phyloP scores from a whole-genome alignment of 371 early-diverging fungal genomes.

The Actinomortierella ambigua region DNA sequence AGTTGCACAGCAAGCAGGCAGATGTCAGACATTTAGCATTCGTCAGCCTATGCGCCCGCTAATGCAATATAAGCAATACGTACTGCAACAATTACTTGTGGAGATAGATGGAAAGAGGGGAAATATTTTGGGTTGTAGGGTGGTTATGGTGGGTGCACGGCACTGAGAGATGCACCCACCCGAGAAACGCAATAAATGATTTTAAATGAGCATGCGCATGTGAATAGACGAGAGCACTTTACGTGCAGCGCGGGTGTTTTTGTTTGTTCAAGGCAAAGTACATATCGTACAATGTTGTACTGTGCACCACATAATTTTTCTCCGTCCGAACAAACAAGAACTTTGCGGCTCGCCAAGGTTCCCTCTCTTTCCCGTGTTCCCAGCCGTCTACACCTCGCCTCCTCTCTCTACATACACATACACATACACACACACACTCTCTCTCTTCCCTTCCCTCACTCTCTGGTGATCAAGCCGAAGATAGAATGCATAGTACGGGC shows the following conservation, averaged over 20 bases:
- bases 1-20: too few species aligned
- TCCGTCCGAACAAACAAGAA: background rate
- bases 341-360: conserved; percentile 5
- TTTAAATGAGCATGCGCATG: background rate
- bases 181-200: background rate
- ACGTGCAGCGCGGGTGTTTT: too few species aligned
- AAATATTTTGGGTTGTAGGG: background rate
- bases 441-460: too few species aligned
- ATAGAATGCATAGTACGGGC: too few species aligned
- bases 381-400: too few species aligned
- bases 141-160: conserved; percentile 5
- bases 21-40: background rate
- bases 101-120: background rate
- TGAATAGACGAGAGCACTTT: background rate
- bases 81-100: background rate
- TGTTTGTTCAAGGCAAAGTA: too few species aligned
- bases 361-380: too few species aligned
- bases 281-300: background rate
- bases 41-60: background rate
- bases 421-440: too few species aligned
- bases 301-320: background rate
- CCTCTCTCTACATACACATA: too few species aligned
- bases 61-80: background rate
- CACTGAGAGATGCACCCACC: conserved; percentile 6
- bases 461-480: too few species aligned